Evolutionary conservation across 768 basidiomycete genomes (phyloP).

Genomic region (Trametes meyenii): DNA sequence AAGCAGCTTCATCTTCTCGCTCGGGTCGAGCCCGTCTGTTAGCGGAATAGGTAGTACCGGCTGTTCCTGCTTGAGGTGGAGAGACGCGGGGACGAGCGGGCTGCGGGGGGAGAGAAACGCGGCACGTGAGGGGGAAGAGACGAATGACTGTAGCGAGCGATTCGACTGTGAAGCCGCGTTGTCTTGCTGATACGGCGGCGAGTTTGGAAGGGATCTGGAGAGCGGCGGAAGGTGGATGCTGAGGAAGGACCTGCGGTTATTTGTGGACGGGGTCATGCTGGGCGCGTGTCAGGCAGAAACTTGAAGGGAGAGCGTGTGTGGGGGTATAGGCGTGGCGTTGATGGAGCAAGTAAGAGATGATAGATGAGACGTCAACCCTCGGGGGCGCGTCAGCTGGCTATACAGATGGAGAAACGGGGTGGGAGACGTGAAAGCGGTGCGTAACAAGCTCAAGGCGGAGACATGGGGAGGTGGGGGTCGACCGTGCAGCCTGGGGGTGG

Average conservation of each 20-base stretch:
- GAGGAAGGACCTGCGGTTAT: constrained; percentile 22
- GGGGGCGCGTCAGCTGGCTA: not conserved
- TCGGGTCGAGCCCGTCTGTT: constrained; percentile 37
- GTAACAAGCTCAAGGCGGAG: not conserved
- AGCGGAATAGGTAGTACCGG: constrained; percentile 13
- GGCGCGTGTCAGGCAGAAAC: constrained; percentile 4
- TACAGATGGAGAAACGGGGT: constrained; percentile 4
- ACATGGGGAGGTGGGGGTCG: not conserved
- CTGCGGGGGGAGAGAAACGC: constrained; percentile 23
- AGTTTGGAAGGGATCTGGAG: not conserved
- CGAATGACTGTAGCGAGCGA: constrained; percentile 2
- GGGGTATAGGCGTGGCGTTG: constrained; percentile 11
- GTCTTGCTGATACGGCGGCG: not conserved
- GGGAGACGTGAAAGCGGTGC: not conserved
- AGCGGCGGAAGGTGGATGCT: constrained; percentile 12
- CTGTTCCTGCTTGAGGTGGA: constrained; percentile 31
- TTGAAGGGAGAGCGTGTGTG: not conserved
- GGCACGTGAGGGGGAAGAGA: constrained; percentile 7
- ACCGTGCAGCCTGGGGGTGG: not conserved
- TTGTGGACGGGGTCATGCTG: constrained; percentile 12
- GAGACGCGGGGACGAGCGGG: constrained; percentile 12
- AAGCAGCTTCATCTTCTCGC: constrained; percentile 42
- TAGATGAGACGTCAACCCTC: constrained; percentile 6
- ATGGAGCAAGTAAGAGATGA: constrained; percentile 15
- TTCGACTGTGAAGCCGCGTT: not conserved